A percentile compares a stretch with the other conserved stretches of the same genome.
These are phyloP conservation scores for Phyllosticta capitalensis DNA, from an alignment of 2,329 filamentous ascomycete species.

Conservation along the genomic window DNA sequence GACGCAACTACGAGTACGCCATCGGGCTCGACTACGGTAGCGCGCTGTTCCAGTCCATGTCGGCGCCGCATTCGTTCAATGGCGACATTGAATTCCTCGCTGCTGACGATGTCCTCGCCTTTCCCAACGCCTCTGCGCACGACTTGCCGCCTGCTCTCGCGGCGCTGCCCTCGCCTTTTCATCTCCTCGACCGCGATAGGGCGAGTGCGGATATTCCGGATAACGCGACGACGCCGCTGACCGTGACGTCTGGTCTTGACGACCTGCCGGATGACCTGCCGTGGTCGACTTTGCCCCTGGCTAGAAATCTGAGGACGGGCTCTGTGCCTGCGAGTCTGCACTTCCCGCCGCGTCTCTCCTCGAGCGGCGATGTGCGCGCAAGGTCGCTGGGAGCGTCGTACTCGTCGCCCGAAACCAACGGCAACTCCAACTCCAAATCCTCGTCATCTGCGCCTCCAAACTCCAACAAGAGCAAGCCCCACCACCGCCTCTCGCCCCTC, in stretches of 20 bases:
- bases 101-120: neutral
- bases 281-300: constrained; percentile 36
- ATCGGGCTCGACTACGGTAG: constrained; percentile 46
- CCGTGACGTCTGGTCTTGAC: constrained; percentile 28
- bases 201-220: constrained; percentile 23
- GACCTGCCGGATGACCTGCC: constrained; percentile 29
- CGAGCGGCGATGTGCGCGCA: constrained; percentile 9
- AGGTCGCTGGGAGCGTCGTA: neutral
- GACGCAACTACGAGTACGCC: constrained; percentile 39
- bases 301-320: constrained; percentile 40
- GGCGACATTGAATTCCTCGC: constrained; percentile 4
- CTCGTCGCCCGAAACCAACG: neutral
- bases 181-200: constrained; percentile 25
- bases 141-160: constrained; percentile 26
- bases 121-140: constrained; percentile 9
- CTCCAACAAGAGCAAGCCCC: neutral
- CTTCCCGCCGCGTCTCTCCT: constrained; percentile 15
- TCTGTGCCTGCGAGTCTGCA: constrained; percentile 38
- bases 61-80: constrained; percentile 8
- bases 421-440: neutral
- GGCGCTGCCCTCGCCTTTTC: constrained; percentile 24
- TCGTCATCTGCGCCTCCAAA: neutral
- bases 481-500: neutral
- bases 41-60: constrained; percentile 30
- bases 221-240: constrained; percentile 29